Percentiles rank a stretch among this genome's conserved stretches.
phyloP scores from a whole-genome alignment of 345 rosid genomes.

The Populus alba region DNA sequence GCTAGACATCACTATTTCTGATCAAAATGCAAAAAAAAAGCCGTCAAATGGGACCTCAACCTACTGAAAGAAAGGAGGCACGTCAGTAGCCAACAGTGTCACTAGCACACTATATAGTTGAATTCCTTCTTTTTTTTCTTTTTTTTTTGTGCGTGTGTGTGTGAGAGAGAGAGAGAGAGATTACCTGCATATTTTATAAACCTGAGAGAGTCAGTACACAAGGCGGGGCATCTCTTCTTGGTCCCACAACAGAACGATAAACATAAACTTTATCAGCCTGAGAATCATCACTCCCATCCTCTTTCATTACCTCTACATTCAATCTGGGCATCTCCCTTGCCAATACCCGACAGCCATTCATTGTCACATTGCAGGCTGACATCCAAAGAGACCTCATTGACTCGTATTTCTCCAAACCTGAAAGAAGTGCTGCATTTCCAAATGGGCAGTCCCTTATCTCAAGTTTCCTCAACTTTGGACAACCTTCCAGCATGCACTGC shows the following conservation, averaged over 20 bases:
- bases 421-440: slow-evolving; percentile 59
- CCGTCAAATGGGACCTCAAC: background rate
- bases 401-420: slow-evolving; percentile 66
- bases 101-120: background rate
- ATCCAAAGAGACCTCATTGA: slow-evolving; percentile 81
- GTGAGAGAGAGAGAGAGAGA: slow-evolving; percentile 9
- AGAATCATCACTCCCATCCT: slow-evolving; percentile 50
- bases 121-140: background rate
- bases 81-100: background rate
- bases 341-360: slow-evolving; percentile 52
- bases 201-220: slow-evolving; percentile 52
- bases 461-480: slow-evolving; percentile 61
- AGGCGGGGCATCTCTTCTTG: slow-evolving; percentile 66
- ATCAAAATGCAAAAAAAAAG: background rate
- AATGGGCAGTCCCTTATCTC: slow-evolving; percentile 79
- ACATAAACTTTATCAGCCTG: slow-evolving; percentile 56
- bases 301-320: slow-evolving; percentile 70
- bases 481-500: slow-evolving; percentile 60
- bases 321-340: slow-evolving; percentile 65
- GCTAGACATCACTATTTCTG: background rate
- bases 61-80: background rate
- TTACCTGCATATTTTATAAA: slow-evolving; percentile 17
- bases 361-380: slow-evolving; percentile 69
- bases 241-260: slow-evolving; percentile 65
- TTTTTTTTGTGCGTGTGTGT: background rate